Evolutionary conservation across 495 filamentous ascomycete species (phyloP), one percentile per base, ranked within the genome.

Genomic region (Penicillium samsonianum): DNA sequence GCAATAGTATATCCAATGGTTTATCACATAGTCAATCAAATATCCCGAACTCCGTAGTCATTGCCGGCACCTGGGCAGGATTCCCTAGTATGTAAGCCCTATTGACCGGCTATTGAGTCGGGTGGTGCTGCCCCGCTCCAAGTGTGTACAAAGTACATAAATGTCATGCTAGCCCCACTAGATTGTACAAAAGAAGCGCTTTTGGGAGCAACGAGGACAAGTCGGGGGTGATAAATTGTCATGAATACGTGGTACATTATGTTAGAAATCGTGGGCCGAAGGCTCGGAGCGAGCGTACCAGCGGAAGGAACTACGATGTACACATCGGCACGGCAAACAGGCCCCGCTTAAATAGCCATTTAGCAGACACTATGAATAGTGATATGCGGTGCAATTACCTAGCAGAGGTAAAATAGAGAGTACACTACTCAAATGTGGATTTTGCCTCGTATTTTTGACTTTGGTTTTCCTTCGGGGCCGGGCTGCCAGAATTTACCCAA

Each of bases 401-500:
- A 31, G 25, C 4, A 53, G 16, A 22, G 50, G 9, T 5, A 28
- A 53, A 19, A 9, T 38, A 25, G 19, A 37, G 20, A 45, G 11
- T 26, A 20, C 40, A 22, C n/a, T 31, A 26, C 23, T 26, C 23
- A n/a, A 14, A 5, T 35, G 52, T 55, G 52, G 52, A 28, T 35
- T 17, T 33, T 26, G 53, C n/a, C 53, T 55, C 53, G 53, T 55
- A 55, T 38, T 55, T 54, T 47, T 31, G 43, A 40, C 17, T 19
- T 53, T 23, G 10, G 37, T n/a, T 22, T 47, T 19, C 42, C 3
- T 40, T 30, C 31, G 33, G 16, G 30, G 16, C 20, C 14, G n/a
- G 2, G 16, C 41, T 37, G 30, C n/a, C 41, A 35, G 20, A 37
- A 16, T 0, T 42, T 26, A 30, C 7, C 12, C 17, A 25, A 38